A percentile compares a stretch with the other conserved stretches of the same genome.
These are phyloP conservation scores for Corylus americana DNA, from an alignment of 306 rosid genomes.

Conservation along the genomic window DNA sequence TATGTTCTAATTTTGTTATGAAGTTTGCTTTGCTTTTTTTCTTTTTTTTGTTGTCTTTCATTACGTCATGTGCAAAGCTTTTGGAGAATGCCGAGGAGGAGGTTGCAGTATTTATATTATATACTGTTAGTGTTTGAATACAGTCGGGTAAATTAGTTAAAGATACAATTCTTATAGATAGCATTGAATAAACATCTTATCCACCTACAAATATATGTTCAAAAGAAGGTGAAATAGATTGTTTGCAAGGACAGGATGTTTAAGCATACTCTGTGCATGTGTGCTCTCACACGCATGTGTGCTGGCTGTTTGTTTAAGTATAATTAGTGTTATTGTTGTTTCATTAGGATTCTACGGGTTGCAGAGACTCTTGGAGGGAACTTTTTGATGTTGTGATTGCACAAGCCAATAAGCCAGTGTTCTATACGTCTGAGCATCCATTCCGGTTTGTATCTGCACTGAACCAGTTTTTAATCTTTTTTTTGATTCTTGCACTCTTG, in stretches of 20 bases:
- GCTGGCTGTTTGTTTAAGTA: background rate
- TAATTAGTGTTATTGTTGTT: constrained; percentile 19
- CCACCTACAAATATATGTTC: background rate
- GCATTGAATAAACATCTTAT: background rate
- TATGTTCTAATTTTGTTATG: background rate
- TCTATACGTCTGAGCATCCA: constrained; percentile 93
- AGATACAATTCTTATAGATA: background rate
- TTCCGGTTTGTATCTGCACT: constrained; percentile 72
- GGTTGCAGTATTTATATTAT: background rate
- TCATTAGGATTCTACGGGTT: constrained; percentile 72
- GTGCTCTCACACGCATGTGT: background rate
- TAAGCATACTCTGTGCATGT: background rate
- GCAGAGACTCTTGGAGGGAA: constrained; percentile 77
- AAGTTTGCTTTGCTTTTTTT: background rate
- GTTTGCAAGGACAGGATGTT: background rate
- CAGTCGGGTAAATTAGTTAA: background rate
- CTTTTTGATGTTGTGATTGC: constrained; percentile 97
- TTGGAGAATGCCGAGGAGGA: background rate
- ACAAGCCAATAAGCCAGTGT: constrained; percentile 86
- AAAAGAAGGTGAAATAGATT: background rate
- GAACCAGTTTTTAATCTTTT: constrained; percentile 1
- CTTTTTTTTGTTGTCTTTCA: background rate
- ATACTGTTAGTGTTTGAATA: background rate
- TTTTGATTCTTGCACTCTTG: constrained; percentile 1
- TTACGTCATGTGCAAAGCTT: background rate